Base-by-base conservation (phyloP, 1,139 yeast genomes). In the Pneumocystis murina region DNA sequence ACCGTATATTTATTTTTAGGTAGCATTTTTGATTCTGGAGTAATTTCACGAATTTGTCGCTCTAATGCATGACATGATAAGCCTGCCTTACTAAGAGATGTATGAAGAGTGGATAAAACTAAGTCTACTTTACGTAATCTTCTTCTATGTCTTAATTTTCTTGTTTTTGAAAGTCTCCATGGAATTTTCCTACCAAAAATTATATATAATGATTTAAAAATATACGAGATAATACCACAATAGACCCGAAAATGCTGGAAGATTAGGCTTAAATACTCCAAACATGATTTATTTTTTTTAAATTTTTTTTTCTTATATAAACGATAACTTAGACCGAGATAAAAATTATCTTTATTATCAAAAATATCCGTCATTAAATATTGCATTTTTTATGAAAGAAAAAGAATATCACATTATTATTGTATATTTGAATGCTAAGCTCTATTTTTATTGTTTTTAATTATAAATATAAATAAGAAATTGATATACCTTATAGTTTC, bases 1-100 rank as follows among this genome's bases (percentile, higher is more conserved):
- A 91, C 85, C 63, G 95, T 85, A 76, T 92, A 92, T 75, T 92
- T 92, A 76, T 92, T 95, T 69, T 77, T 79, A 2, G 95, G 78
- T 0, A 75, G 71, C 97, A 92, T 89, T 67, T 89, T 90, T 59
- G 75, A 70, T 72, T 90, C 96, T 72, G 84, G 86, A 58, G 97
- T 97, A 71, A 86, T 80, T 48, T 80, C 71, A 5, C 75, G 76
- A 71, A 81, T 77, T 66, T 86, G 79, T 65, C 80, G 74, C 68
- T 83, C 84, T 61, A 85, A 77, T 67, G 79, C 78, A 67, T 78
- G 77, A 69, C 81, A 78, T n/a, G 80, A 79, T 63, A 82, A 76
- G 36, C 78, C 77, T 64, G 76, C 77, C 38, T 74, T 76, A 66
- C 76, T 72, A 65, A 92, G 77, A 5, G 94, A 91, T 63, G 80